Base-by-base conservation (phyloP, 1,284 basidiomycete genomes). In the Athelia sp. region DNA sequence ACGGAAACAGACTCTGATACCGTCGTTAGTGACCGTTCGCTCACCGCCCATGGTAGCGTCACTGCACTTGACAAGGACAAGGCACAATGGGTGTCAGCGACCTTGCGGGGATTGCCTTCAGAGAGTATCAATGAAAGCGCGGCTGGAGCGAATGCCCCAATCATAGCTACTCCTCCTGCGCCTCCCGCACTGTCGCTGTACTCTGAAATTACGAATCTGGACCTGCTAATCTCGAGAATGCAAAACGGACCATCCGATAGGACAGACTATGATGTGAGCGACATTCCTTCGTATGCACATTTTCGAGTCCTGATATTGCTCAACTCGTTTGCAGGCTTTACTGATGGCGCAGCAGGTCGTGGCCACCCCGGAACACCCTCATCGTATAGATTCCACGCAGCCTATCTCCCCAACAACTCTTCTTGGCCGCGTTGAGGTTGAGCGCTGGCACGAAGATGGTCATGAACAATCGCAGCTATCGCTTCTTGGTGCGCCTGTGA, bases 381-480 rank as follows among this genome's bases (percentile, higher is more conserved):
- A 56, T 53, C 50, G 58, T 50, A 36, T 49, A 59, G 57, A 47
- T 55, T 52, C n/a, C 26, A 11, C 29, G 34, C 43, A 42, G 21
- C 34, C 51, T 32, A 8, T n/a, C 32, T 17, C 36, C 4, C 46
- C 51, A 29, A 59, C 59, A 49, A 71, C 82, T 22, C 71, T 83
- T 45, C 67, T 81, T 21, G 89, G 81, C 6, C 68, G 67, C 43
- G 75, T 93, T 55, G 79, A 83, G 56, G 69, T 90, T 23, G 72
- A 82, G 57, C 78, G 84, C 11, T 75, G 82, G 35, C 78, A 91
- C 15, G 75, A 74, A 53, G 79, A 87, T 54, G 90, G 90, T 10
- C 82, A 85, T 47, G 74, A 85, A 49, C 93, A 90, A 69, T 66
- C 90, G 51, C 93, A 92, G 67, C 66, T 92, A 45, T 74, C 75